Percentiles rank a stretch among this genome's conserved stretches.
Evolutionary conservation across 2,329 filamentous ascomycete genomes (phyloP).

Genomic region (Ramularia collo-cygni): DNA sequence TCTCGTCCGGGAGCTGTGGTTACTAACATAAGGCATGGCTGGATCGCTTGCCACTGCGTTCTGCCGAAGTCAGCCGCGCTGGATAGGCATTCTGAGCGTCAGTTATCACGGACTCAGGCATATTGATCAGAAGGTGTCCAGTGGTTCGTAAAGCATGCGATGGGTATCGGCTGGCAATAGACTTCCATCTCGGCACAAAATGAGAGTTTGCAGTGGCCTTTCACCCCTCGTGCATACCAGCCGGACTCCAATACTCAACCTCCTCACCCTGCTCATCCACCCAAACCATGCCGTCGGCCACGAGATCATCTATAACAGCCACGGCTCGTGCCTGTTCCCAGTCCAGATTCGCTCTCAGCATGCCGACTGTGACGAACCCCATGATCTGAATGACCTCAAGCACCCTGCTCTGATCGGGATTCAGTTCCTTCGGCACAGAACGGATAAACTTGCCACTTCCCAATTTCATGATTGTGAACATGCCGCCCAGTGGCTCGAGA

Average conservation of each 20-base stretch:
- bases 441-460: constrained; percentile 82
- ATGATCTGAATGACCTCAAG: constrained; percentile 85
- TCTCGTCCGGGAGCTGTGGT: too few relatives aligned
- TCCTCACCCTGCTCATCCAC: constrained; percentile 79
- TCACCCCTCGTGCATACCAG: constrained; percentile 51
- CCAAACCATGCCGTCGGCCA: constrained; percentile 88
- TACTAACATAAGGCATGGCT: too few relatives aligned
- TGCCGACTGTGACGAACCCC: constrained; percentile 82
- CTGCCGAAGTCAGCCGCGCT: too few relatives aligned
- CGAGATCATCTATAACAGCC: constrained; percentile 83
- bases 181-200: too few relatives aligned
- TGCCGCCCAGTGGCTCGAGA: constrained; percentile 77
- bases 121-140: too few relatives aligned
- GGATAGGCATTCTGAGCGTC: too few relatives aligned
- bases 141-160: too few relatives aligned
- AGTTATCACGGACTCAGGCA: too few relatives aligned
- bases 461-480: constrained; percentile 77
- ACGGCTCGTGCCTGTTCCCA: constrained; percentile 82
- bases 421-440: constrained; percentile 89
- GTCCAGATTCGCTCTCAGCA: constrained; percentile 76
- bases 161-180: too few relatives aligned
- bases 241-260: constrained; percentile 89
- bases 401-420: constrained; percentile 86
- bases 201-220: constrained; percentile 1
- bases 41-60: too few relatives aligned